Base-by-base conservation (phyloP, 805 yeast genomes). In the Cyberlindnera saturnus region DNA sequence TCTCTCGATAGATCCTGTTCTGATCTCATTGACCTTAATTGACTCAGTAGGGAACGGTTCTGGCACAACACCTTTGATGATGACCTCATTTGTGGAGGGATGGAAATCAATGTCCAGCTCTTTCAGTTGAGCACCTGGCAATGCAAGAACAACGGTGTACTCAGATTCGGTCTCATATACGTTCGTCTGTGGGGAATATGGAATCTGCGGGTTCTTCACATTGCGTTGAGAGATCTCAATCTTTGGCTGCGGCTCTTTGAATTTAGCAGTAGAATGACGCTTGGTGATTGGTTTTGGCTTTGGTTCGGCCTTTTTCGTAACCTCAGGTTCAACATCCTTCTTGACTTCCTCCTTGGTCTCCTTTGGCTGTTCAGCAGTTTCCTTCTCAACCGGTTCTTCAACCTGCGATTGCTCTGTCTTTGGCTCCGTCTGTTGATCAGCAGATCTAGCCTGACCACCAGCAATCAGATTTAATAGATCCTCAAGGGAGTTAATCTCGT, bases 161-260 rank as follows among this genome's bases (percentile, higher is more conserved):
- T 63, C 60, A 15, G 66, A 66, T 1, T 66, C 65, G 39, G 67
- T 63, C 46, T 79, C 80, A 50, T 77, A 78, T n/a, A 78, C 71
- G 49, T 79, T 80, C 3, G 78, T 63, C 43, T 75, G 74, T 19
- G 85, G 84, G 10, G 82, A 73, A 47, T 75, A 76, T 48, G 81
- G 81, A 37, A 71, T 46, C 16, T 63, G 60, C 23, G 57, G 55
- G 40, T 56, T 55, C 37, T 50, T 51, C 13, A 51, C 50, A 29
- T 58, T 58, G 17, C 59, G 50, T 26, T 39, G 42, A 9, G 61
- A 55, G 36, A 56, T 46, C 47, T 58, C 62, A 43, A 58, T 43
- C 42, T 54, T 56, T 48, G 62, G 60, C 37, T 48, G 36, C 42
- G 61, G 56, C 18, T 51, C 59, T 39, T 51, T 49, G 34, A 49